Conservation (phyloP, 352 stramenopile species). For the Pythium chondricola region DNA sequence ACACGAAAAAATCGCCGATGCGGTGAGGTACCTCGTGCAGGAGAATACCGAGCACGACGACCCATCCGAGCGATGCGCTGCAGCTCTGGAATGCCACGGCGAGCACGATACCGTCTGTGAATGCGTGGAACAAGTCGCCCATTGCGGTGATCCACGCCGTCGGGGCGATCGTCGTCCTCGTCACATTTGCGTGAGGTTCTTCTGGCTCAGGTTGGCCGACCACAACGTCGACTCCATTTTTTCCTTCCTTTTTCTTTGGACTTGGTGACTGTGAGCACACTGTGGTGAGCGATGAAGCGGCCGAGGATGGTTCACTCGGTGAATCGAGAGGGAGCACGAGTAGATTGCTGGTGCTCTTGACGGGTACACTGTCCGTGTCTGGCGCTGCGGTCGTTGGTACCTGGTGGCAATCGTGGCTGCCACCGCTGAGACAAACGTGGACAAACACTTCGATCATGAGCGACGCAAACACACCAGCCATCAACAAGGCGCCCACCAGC, state of each 20-base stretch:
- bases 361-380: background rate
- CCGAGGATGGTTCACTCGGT: background rate
- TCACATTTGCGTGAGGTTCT: too few species aligned
- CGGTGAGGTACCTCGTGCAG: constrained; percentile 30
- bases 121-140: constrained; percentile 26
- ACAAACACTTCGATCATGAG: too few species aligned
- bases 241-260: too few species aligned
- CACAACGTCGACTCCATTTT: too few species aligned
- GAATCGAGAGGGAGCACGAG: too few species aligned
- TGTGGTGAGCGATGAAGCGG: background rate
- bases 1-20: constrained; percentile 27
- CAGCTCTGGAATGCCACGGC: constrained; percentile 26
- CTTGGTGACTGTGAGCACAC: too few species aligned
- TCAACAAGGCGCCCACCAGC: constrained; percentile 25
- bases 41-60: constrained; percentile 20
- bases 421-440: too few species aligned
- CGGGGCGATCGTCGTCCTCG: background rate
- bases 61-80: constrained; percentile 22
- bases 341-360: background rate
- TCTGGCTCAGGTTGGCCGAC: too few species aligned
- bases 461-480: too few species aligned
- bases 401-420: too few species aligned
- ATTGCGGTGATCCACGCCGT: constrained; percentile 26
- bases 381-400: too few species aligned
- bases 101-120: constrained; percentile 26